A percentile compares a stretch with the other conserved stretches of the same genome.
phyloP scores from a whole-genome alignment of 2,329 filamentous ascomycete genomes.

The Nemania serpens region DNA sequence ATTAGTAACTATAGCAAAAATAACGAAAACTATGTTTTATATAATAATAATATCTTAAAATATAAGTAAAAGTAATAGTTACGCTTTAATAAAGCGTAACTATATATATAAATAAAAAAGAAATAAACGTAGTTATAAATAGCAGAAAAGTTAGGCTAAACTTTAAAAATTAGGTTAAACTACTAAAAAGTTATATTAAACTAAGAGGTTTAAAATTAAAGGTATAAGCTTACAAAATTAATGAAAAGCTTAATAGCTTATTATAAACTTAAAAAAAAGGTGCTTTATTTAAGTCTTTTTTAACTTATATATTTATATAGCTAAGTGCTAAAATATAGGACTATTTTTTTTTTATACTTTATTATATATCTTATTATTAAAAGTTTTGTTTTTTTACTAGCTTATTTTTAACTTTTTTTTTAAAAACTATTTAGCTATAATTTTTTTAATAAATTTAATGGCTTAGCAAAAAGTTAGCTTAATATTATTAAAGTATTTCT shows the following conservation, averaged over 20 bases:
- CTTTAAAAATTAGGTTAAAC: background rate
- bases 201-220: background rate
- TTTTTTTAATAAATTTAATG: too few relatives aligned
- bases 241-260: background rate
- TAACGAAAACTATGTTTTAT: background rate
- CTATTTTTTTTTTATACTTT: too few relatives aligned
- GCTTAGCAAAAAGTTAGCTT: too few relatives aligned
- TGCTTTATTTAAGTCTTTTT: background rate
- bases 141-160: background rate
- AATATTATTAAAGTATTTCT: too few relatives aligned
- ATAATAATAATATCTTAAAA: slow-evolving; percentile 2
- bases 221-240: background rate
- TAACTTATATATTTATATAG: background rate
- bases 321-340: background rate
- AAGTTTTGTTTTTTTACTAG: background rate
- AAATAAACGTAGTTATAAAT: background rate
- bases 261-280: slow-evolving; percentile 1
- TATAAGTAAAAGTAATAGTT: background rate
- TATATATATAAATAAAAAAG: slow-evolving; percentile 2
- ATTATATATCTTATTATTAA: background rate
- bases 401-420: background rate
- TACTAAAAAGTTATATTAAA: background rate
- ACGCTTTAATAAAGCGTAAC: background rate
- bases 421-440: background rate
- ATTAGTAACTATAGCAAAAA: background rate